phyloP scores from a whole-genome alignment of 2,329 filamentous ascomycete genomes.

The Ascochyta pisi region DNA sequence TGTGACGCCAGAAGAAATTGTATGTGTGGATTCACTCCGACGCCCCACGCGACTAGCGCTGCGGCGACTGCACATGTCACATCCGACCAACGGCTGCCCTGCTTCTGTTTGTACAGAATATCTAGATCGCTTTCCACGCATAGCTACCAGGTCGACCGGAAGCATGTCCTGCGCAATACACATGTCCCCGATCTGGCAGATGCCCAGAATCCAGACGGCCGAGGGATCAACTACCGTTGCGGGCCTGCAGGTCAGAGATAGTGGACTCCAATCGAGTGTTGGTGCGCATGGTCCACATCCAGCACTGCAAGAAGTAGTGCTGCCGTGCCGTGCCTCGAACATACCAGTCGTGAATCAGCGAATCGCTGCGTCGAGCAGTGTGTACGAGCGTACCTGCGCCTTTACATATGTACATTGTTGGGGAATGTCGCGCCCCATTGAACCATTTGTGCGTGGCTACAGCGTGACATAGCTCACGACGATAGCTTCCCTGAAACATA shows the following conservation, averaged over 20 bases:
- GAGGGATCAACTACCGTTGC: background rate
- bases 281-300: background rate
- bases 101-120: background rate
- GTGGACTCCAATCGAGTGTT: background rate
- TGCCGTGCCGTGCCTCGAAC: conserved; percentile 6
- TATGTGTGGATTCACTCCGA: conserved; percentile 1
- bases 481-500: no score
- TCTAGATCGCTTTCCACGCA: background rate
- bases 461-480: no score
- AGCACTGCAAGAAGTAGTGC: background rate
- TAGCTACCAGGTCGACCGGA: background rate
- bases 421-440: no score
- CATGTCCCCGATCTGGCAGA: background rate
- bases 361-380: no score
- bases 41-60: conserved; percentile 1
- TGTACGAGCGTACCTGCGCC: no score
- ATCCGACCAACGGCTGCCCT: background rate
- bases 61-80: background rate
- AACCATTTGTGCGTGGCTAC: no score
- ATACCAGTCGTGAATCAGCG: no score
- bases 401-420: no score
- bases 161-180: background rate
- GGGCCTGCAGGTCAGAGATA: background rate
- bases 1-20: background rate
- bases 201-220: background rate